A percentile compares a stretch with the other conserved stretches of the same genome.
Conservation (phyloP, 192 early-diverging fungal species). For the Phycomyces blakesleeanus region DNA sequence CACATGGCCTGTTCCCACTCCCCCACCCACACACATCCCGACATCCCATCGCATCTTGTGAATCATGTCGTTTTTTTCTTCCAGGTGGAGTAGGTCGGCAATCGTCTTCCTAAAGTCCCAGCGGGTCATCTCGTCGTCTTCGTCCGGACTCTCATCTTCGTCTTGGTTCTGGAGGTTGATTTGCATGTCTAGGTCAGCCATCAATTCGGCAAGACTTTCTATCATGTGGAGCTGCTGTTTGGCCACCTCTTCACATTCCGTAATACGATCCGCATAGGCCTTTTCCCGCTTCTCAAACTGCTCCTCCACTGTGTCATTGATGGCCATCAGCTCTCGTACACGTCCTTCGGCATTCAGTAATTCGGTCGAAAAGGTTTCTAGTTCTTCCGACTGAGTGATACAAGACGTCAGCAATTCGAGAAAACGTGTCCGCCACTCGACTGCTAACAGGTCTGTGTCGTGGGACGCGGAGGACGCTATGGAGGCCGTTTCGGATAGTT, state of each 20-base stretch:
- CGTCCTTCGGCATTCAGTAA: conserved; percentile 23
- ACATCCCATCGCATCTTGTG: conserved; percentile 24
- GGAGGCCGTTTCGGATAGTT: conserved; percentile 23
- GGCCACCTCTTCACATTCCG: conserved; percentile 18
- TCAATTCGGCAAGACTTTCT: conserved; percentile 19
- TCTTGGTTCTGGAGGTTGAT: background rate
- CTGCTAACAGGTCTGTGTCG: background rate
- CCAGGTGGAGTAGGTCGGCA: conserved; percentile 12
- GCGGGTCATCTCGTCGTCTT: background rate
- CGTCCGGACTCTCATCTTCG: background rate
- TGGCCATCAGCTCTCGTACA: conserved; percentile 21
- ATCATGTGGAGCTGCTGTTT: conserved; percentile 22
- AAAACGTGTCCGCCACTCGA: conserved; percentile 20
- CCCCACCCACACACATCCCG: conserved; percentile 23
- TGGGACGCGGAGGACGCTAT: conserved; percentile 11
- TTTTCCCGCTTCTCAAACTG: conserved; percentile 25
- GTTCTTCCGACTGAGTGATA: conserved; percentile 28
- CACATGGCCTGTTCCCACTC: conserved; percentile 31
- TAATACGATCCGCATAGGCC: conserved; percentile 19
- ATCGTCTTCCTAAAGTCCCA: conserved; percentile 16
- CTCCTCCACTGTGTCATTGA: conserved; percentile 17
- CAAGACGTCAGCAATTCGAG: conserved; percentile 10
- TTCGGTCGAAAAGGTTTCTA: conserved; percentile 27
- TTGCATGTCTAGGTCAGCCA: conserved; percentile 13
- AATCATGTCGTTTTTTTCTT: conserved; percentile 13